phyloP scores from a whole-genome alignment of 2,329 filamentous ascomycete species.

The Fusarium lyarnte region DNA sequence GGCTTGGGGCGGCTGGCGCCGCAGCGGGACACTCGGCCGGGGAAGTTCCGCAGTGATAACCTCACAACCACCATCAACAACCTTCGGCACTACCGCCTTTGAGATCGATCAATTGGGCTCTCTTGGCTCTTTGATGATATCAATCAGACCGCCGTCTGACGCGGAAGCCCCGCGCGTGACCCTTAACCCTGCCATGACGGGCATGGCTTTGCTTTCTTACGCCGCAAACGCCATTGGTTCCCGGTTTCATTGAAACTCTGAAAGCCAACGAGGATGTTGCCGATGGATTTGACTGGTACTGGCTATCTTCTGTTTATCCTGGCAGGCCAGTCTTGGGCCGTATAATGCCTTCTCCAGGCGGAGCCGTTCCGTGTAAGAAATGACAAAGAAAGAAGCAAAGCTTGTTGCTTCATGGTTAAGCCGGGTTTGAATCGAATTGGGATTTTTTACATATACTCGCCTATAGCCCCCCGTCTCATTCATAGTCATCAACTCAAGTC shows the following conservation, averaged over 20 bases:
- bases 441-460: conserved; percentile 40
- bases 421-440: conserved; percentile 26
- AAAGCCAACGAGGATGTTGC: conserved; percentile 25
- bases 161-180: conserved; percentile 41
- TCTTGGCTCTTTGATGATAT: conserved; percentile 40
- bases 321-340: conserved; percentile 39
- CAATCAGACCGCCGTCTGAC: conserved; percentile 39
- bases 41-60: conserved; percentile 43
- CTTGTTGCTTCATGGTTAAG: conserved; percentile 32
- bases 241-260: conserved; percentile 12
- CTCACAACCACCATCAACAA: conserved; percentile 32
- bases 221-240: conserved; percentile 34
- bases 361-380: conserved; percentile 41
- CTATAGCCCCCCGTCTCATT: conserved; percentile 14
- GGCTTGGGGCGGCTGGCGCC: conserved; percentile 54
- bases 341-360: conserved; percentile 38
- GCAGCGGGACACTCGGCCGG: conserved; percentile 43
- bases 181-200: conserved; percentile 31
- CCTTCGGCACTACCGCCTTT: conserved; percentile 39
- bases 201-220: conserved; percentile 35
- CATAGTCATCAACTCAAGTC: conserved; percentile 7
- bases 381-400: conserved; percentile 23
- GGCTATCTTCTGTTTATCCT: conserved; percentile 20
- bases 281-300: conserved; percentile 15
- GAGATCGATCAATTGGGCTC: conserved; percentile 27